phyloP scores from a whole-genome alignment of 2,329 filamentous ascomycete species.

The Esteya vermicola region DNA sequence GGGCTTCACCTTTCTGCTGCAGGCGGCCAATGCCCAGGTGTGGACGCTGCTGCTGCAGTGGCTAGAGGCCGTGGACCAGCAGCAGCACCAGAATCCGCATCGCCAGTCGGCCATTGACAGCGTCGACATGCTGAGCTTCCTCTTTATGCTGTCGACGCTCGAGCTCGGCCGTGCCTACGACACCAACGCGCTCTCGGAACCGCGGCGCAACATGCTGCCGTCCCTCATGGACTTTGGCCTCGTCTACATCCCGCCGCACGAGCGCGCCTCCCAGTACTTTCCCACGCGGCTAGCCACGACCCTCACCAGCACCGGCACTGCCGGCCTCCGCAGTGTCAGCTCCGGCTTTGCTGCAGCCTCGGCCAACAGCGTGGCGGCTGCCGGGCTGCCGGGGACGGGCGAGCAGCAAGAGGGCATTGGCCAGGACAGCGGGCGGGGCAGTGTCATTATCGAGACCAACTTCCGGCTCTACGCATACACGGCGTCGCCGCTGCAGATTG shows the following conservation, averaged over 20 bases:
- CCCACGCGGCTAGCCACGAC: slow-evolving; percentile 91
- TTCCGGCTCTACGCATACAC: slow-evolving; percentile 97
- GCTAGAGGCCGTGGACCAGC: slow-evolving; percentile 65
- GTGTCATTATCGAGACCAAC: slow-evolving; percentile 95
- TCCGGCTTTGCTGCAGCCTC: slow-evolving; percentile 9
- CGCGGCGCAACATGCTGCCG: slow-evolving; percentile 77
- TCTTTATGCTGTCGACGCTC: slow-evolving; percentile 87
- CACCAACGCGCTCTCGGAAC: slow-evolving; percentile 66
- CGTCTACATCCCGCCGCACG: slow-evolving; percentile 54
- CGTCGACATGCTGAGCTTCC: slow-evolving; percentile 88
- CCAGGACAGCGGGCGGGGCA: slow-evolving; percentile 43
- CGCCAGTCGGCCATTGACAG: slow-evolving; percentile 51
- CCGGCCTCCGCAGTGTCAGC: slow-evolving; percentile 29
- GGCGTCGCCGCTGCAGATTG: slow-evolving; percentile 82
- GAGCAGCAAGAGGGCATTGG: background rate
- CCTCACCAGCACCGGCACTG: slow-evolving; percentile 60
- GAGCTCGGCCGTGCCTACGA: slow-evolving; percentile 87
- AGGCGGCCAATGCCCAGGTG: slow-evolving; percentile 91
- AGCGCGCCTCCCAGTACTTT: slow-evolving; percentile 51
- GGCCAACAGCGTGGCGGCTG: background rate
- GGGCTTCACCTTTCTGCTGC: slow-evolving; percentile 87
- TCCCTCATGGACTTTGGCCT: slow-evolving; percentile 87
- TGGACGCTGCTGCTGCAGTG: slow-evolving; percentile 93
- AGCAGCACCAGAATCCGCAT: no score
- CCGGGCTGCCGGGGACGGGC: slow-evolving; percentile 1